phyloP scores from a whole-genome alignment of 2,329 filamentous ascomycete genomes.

The Calonectria honghensis region DNA sequence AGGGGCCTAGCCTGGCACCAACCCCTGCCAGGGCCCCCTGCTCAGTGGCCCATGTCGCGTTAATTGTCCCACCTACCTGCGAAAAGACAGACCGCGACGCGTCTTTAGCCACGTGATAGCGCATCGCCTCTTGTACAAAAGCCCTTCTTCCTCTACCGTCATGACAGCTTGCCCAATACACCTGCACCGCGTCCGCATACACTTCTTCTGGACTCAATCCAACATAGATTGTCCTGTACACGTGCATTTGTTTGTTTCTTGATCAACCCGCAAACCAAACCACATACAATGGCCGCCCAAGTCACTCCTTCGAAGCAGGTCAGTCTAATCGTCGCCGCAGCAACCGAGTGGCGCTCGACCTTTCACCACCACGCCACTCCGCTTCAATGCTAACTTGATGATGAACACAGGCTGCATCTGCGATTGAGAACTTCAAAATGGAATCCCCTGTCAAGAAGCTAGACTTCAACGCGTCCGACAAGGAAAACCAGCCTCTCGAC shows the following conservation, averaged over 20 bases:
- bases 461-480: slow-evolving; percentile 82
- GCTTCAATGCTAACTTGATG: slow-evolving; percentile 58
- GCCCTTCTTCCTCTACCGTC: slow-evolving; percentile 56
- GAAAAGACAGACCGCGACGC: slow-evolving; percentile 59
- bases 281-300: slow-evolving; percentile 82
- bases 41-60: slow-evolving; percentile 47
- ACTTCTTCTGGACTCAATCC: slow-evolving; percentile 41
- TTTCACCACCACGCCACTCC: slow-evolving; percentile 27
- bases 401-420: slow-evolving; percentile 83
- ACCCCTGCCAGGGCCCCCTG: slow-evolving; percentile 43
- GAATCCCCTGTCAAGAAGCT: slow-evolving; percentile 95
- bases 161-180: slow-evolving; percentile 44
- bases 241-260: slow-evolving; percentile 37
- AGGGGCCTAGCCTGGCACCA: slow-evolving; percentile 42
- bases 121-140: slow-evolving; percentile 62
- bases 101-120: slow-evolving; percentile 62
- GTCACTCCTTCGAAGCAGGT: slow-evolving; percentile 78
- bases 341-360: slow-evolving; percentile 21
- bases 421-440: slow-evolving; percentile 92
- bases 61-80: slow-evolving; percentile 53
- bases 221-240: slow-evolving; percentile 48
- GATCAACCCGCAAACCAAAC: slow-evolving; percentile 37
- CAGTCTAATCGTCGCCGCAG: slow-evolving; percentile 57
- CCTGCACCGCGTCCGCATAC: slow-evolving; percentile 57
- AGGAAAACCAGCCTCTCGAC: slow-evolving; percentile 84